A percentile compares a stretch with the other conserved stretches of the same genome.
phyloP scores from a whole-genome alignment of 805 yeast genomes.

The Candida qinlingensis region DNA sequence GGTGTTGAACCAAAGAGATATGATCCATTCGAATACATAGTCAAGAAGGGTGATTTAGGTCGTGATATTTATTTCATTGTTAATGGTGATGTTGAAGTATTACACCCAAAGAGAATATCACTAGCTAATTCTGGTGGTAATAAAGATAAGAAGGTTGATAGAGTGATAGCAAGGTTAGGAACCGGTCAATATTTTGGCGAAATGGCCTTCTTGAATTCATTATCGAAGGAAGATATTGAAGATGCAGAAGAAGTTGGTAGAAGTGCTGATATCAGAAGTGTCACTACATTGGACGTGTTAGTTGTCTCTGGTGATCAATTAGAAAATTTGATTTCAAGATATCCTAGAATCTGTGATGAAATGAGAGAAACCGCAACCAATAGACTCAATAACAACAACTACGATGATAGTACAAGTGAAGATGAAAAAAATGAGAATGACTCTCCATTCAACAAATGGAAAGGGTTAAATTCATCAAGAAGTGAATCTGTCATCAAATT shows the following conservation, averaged over 20 bases:
- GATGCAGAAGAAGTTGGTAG: constrained; percentile 26
- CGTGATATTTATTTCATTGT: constrained; percentile 63
- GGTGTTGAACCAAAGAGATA: constrained; percentile 51
- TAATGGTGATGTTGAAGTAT: constrained; percentile 66
- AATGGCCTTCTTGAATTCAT: constrained; percentile 56
- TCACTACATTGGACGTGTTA: constrained; percentile 53
- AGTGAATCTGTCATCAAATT: background rate
- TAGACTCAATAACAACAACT: constrained; percentile 33
- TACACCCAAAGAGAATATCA: constrained; percentile 34
- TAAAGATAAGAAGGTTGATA: constrained; percentile 28
- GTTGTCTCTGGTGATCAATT: constrained; percentile 53
- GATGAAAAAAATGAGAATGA: constrained; percentile 8
- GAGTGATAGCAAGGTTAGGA: constrained; percentile 51
- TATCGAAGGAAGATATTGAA: constrained; percentile 25
- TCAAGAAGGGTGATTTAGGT: constrained; percentile 54
- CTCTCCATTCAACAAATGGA: constrained; percentile 23
- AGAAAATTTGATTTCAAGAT: constrained; percentile 47
- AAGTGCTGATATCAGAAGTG: constrained; percentile 61
- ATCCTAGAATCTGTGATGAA: constrained; percentile 54
- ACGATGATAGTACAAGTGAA: constrained; percentile 7
- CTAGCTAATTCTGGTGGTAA: constrained; percentile 15
- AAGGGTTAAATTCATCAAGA: constrained; percentile 12
- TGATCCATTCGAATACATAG: constrained; percentile 54
- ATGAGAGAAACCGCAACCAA: constrained; percentile 56
- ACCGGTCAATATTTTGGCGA: constrained; percentile 72